Evolutionary conservation across 306 rosid species (phyloP).

Genomic region (Dalbergia cultrata): DNA sequence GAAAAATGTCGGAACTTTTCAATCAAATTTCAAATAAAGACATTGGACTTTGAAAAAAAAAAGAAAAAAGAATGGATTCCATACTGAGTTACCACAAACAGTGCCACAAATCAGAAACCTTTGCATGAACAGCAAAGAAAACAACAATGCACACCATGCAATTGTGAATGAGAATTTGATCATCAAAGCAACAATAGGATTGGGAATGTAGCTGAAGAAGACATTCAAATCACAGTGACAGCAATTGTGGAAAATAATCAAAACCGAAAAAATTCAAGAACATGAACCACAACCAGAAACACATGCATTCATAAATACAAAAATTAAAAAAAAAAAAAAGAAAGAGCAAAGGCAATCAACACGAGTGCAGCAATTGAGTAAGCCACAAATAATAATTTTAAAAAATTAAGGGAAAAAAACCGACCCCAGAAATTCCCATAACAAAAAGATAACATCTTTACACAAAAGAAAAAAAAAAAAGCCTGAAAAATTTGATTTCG

Average conservation of each 20-base stretch:
- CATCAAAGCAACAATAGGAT: neutral
- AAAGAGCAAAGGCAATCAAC: neutral
- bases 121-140: constrained; percentile 28
- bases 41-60: constrained; percentile 8
- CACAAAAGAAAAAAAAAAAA: no score
- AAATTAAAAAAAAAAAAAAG: neutral
- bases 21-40: constrained; percentile 11
- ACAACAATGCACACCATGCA: neutral
- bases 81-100: neutral
- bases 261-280: neutral
- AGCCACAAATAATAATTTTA: neutral
- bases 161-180: neutral
- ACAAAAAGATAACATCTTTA: neutral
- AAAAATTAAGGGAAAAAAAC: neutral
- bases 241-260: neutral
- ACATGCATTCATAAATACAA: neutral
- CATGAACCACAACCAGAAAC: neutral
- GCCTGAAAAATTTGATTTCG: neutral
- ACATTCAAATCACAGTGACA: neutral
- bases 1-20: constrained; percentile 42
- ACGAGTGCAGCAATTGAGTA: neutral
- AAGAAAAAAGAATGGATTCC: neutral
- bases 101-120: constrained; percentile 15
- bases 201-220: neutral
- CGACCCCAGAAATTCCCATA: neutral